phyloP scores from a whole-genome alignment of 1,284 basidiomycete genomes.

The Marasmius oreades region DNA sequence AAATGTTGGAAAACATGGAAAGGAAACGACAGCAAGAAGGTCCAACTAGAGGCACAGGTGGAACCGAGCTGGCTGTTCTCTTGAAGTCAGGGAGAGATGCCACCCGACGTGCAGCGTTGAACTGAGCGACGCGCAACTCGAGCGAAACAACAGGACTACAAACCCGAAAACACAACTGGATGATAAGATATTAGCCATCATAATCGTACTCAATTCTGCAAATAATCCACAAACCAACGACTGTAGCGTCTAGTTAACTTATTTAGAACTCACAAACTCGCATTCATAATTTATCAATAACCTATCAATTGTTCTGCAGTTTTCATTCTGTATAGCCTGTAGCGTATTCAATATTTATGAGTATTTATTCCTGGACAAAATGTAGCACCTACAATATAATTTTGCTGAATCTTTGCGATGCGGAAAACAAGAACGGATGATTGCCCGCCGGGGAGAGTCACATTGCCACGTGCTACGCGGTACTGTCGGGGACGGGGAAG shows the following conservation, averaged over 20 bases:
- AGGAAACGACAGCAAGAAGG: conserved; percentile 40
- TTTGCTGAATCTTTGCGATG: too few species aligned
- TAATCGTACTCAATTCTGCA: not conserved
- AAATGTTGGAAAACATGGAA: conserved; percentile 52
- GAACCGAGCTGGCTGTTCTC: conserved; percentile 76
- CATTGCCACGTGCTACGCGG: too few species aligned
- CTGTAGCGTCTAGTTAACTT: not conserved
- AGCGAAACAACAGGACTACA: not conserved
- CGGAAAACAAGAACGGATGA: too few species aligned
- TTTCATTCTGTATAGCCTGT: not conserved
- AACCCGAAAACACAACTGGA: too few species aligned
- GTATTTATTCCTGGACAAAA: too few species aligned
- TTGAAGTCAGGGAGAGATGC: conserved; percentile 89
- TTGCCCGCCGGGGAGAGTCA: too few species aligned
- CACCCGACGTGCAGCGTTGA: conserved; percentile 64
- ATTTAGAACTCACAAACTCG: not conserved
- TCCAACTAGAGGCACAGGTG: conserved; percentile 81
- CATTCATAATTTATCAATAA: too few species aligned
- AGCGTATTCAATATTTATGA: not conserved
- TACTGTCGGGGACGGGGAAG: too few species aligned
- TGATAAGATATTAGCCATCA: too few species aligned
- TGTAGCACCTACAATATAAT: too few species aligned
- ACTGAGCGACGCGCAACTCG: conserved; percentile 15
- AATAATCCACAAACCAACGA: not conserved
- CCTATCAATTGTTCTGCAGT: too few species aligned